Evolutionary conservation across 805 yeast species (phyloP).

Genomic region (Candida caryicola): DNA sequence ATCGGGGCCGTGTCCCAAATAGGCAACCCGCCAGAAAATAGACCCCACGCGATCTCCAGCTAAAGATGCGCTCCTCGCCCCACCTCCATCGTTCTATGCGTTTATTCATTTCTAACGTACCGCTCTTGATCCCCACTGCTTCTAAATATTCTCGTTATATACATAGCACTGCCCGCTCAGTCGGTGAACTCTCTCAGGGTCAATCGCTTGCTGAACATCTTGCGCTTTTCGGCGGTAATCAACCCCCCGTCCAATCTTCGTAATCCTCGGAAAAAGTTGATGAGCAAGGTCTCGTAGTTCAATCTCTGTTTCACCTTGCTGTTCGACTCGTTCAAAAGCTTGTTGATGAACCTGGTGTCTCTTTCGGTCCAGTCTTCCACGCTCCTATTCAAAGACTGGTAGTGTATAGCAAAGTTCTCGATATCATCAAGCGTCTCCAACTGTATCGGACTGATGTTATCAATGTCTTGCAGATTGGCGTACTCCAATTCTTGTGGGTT

Average conservation of each 20-base stretch:
- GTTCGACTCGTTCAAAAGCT: slow-evolving; percentile 19
- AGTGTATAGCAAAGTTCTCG: slow-evolving; percentile 49
- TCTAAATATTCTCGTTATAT: no score
- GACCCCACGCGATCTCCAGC: no score
- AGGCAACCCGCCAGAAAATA: neutral
- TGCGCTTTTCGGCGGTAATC: slow-evolving; percentile 15
- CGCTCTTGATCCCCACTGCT: no score
- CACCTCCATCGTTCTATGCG: no score
- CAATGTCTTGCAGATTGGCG: slow-evolving; percentile 10
- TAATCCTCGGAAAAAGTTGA: slow-evolving; percentile 32
- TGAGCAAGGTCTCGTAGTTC: slow-evolving; percentile 33
- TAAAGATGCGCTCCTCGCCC: no score
- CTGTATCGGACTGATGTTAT: slow-evolving; percentile 34
- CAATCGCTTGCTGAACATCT: neutral
- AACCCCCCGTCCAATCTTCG: slow-evolving; percentile 36
- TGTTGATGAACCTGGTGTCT: slow-evolving; percentile 29
- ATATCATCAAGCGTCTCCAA: slow-evolving; percentile 50
- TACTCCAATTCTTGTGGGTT: slow-evolving; percentile 41
- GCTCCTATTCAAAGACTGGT: slow-evolving; percentile 38
- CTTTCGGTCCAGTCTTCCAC: slow-evolving; percentile 40
- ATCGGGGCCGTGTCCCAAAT: no score
- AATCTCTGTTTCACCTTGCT: slow-evolving; percentile 22
- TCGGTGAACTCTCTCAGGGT: neutral
- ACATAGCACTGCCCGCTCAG: neutral
- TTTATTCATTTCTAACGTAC: no score